Base-by-base conservation (phyloP, 306 rosid genomes). In the Prunus persica region DNA sequence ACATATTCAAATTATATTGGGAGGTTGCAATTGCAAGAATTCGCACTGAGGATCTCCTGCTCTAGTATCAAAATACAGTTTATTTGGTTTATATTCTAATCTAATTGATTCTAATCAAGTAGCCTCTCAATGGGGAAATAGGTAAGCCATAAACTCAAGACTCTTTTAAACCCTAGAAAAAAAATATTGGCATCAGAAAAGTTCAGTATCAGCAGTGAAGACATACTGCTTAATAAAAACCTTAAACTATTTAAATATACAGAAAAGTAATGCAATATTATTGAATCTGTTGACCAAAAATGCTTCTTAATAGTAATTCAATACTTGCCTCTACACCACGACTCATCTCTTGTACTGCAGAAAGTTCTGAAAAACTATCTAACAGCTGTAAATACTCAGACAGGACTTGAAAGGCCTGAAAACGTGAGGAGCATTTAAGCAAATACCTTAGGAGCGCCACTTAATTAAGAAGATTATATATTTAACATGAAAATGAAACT, bases 361-460 rank as follows among this genome's bases (percentile, higher is more conserved):
- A 91, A 79, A 96, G 91, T 72, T 89, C 93, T 74, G 99, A 91
- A 75, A 89, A 84, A 81, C 96, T 87, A 83, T 96, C 99, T 74
- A 96, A 79, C 78, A 96, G 86, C 87, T 96, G 99, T 85, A 92
- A 83, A 82, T 89, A 96, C 85, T 96, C 99, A 11, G 99, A 91
- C 67, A 92, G 87, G 75, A 96, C 98, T 90, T 90, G 99, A 81
- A 96, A 96, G 67, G 99, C 99, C 99, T 96, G 88, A 69, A 86
- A 51, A 87, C 1, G 49, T 56, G 46, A 81, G 66, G 70, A 77
- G 76, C 45, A 79, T 65, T 19, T 58, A 57, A 62, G 71, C 67
- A 77, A 45, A 69, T 52, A 75, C 27, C 45, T 30, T 20, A 82
- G 71, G 64, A 54, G 61, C 54, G 64, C 32, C 32, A 70, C 41